Percentiles rank a stretch among this genome's conserved stretches.
phyloP scores from a whole-genome alignment of 2,329 filamentous ascomycete genomes.

The Exophiala bonariae region DNA sequence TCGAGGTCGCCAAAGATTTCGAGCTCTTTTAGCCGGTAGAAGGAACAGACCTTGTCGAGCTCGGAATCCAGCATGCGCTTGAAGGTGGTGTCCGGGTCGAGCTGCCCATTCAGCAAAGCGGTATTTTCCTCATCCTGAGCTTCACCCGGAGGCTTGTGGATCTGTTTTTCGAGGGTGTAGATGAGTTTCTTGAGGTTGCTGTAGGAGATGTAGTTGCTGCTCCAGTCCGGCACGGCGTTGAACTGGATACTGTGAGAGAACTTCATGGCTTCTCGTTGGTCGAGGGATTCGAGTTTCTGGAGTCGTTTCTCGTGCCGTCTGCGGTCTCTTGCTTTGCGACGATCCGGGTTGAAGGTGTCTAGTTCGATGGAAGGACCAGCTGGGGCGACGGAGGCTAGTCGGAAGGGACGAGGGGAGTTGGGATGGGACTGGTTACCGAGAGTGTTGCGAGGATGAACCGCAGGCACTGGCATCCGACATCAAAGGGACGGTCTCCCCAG shows the following conservation, averaged over 20 bases:
- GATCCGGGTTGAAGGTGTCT: slow-evolving; percentile 7
- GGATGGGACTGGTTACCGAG: slow-evolving; percentile 9
- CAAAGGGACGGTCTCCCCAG: not conserved
- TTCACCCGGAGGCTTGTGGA: slow-evolving; percentile 59
- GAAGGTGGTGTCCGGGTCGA: slow-evolving; percentile 80
- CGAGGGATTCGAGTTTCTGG: slow-evolving; percentile 25
- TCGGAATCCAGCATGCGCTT: slow-evolving; percentile 79
- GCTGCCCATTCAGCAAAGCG: slow-evolving; percentile 69
- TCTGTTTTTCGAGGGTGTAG: slow-evolving; percentile 87
- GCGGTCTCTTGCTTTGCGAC: slow-evolving; percentile 2
- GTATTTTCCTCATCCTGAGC: slow-evolving; percentile 77
- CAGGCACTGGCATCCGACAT: slow-evolving; percentile 4
- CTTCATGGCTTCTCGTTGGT: slow-evolving; percentile 69
- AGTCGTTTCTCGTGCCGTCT: slow-evolving; percentile 21
- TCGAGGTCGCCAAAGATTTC: slow-evolving; percentile 83
- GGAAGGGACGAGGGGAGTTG: slow-evolving; percentile 3
- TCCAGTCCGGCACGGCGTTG: slow-evolving; percentile 99
- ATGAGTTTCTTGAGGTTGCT: slow-evolving; percentile 99
- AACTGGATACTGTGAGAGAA: slow-evolving; percentile 99
- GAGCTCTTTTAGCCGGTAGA: slow-evolving; percentile 84
- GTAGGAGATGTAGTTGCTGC: slow-evolving; percentile 95
- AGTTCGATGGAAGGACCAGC: slow-evolving; percentile 22
- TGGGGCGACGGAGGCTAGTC: not conserved
- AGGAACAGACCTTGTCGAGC: slow-evolving; percentile 89
- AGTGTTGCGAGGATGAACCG: not conserved